A percentile compares a stretch with the other conserved stretches of the same genome.
phyloP scores from a whole-genome alignment of 1,284 basidiomycete genomes.

The Rhodotorula sp. region DNA sequence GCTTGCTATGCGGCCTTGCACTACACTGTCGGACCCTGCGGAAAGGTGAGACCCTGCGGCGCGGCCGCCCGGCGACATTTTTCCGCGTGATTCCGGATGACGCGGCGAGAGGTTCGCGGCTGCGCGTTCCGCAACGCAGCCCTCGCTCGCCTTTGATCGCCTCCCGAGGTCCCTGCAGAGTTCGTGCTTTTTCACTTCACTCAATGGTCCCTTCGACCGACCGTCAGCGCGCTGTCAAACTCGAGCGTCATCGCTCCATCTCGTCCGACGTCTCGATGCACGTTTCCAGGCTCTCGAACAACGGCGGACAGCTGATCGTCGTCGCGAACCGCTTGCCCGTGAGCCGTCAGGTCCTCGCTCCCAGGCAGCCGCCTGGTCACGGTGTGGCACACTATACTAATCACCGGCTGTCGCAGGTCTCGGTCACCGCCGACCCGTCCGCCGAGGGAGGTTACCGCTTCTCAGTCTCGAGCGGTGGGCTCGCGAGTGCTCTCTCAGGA shows the following conservation, averaged over 20 bases:
- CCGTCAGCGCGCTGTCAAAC: background rate
- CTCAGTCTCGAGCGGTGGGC: conserved; percentile 85
- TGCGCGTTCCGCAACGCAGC: background rate
- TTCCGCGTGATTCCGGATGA: background rate
- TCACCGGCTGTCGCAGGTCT: background rate
- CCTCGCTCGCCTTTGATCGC: conserved; percentile 4
- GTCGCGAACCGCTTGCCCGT: conserved; percentile 37
- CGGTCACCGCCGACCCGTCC: conserved; percentile 26
- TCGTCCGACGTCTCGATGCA: conserved; percentile 35
- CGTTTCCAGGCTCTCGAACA: conserved; percentile 14
- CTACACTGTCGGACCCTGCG: too few species aligned
- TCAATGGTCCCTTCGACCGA: background rate
- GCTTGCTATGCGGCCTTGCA: too few species aligned
- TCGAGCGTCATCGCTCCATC: conserved; percentile 30
- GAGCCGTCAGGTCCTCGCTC: background rate
- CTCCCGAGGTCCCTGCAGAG: background rate
- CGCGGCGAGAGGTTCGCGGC: background rate
- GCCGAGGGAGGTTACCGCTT: conserved; percentile 62
- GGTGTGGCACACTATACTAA: background rate
- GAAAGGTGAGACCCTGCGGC: too few species aligned
- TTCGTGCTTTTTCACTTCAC: background rate
- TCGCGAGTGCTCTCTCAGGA: conserved; percentile 88
- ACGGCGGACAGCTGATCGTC: conserved; percentile 36
- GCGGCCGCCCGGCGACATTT: background rate
- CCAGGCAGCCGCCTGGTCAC: conserved; percentile 7